These are phyloP conservation scores for Colletotrichum abscissum DNA, from an alignment of 2,329 filamentous ascomycete genomes.

Conservation along the genomic window DNA sequence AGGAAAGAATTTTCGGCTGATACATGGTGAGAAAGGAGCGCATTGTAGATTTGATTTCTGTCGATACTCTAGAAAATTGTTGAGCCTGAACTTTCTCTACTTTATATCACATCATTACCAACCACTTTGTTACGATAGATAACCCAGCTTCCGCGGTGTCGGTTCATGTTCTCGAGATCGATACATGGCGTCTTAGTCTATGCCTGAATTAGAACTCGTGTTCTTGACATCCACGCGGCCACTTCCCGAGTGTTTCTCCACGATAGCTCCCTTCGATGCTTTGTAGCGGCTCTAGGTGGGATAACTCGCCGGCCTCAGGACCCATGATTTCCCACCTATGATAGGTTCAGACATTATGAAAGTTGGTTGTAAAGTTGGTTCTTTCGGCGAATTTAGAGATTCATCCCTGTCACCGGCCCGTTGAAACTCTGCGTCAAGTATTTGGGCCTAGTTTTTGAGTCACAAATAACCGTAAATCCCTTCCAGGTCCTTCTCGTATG, in stretches of 20 bases:
- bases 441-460: neutral
- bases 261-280: neutral
- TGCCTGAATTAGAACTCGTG: neutral
- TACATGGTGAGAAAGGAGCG: neutral
- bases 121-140: neutral
- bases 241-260: neutral
- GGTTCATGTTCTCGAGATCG: rapidly evolving
- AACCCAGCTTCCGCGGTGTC: too few species aligned
- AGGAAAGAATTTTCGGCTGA: neutral
- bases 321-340: neutral
- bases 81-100: neutral
- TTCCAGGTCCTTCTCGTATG: neutral
- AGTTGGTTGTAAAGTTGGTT: neutral
- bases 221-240: neutral
- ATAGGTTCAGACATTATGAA: neutral
- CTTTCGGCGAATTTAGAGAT: neutral
- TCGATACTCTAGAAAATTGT: neutral
- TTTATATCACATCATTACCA: neutral
- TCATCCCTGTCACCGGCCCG: neutral
- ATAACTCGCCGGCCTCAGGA: neutral
- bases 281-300: neutral
- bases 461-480: neutral
- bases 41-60: neutral
- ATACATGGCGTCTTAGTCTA: neutral
- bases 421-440: neutral